A percentile compares a stretch with the other conserved stretches of the same genome.
Conservation (phyloP, 139 green algal genomes). For the Closterium sp. region DNA sequence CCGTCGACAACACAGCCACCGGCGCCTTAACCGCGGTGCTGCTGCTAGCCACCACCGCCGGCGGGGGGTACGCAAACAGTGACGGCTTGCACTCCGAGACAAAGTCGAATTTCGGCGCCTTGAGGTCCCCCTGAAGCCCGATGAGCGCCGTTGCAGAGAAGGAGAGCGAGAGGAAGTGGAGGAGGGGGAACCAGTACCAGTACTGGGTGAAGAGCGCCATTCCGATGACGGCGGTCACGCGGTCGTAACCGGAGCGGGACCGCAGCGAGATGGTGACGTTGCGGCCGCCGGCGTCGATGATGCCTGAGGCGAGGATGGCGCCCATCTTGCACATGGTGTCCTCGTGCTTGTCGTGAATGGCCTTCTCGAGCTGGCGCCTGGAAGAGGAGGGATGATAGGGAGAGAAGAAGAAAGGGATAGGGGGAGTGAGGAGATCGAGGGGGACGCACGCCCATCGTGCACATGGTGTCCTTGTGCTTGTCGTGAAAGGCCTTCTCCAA, state of each 20-base stretch:
- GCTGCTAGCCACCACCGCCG: slow-evolving; percentile 62
- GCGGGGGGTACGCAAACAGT: slow-evolving; percentile 85
- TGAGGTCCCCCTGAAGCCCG: slow-evolving; percentile 77
- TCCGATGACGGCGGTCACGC: slow-evolving; percentile 81
- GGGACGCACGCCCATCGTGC: slow-evolving; percentile 92
- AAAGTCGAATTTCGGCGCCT: slow-evolving; percentile 71
- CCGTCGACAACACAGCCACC: slow-evolving; percentile 94
- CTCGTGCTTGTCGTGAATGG: slow-evolving; percentile 86
- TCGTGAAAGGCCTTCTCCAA: slow-evolving; percentile 79
- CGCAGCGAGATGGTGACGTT: slow-evolving; percentile 86
- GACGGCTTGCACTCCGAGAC: slow-evolving; percentile 66
- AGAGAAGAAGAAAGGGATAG: slow-evolving; percentile 8
- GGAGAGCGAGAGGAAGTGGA: slow-evolving; percentile 84
- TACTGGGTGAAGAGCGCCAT: slow-evolving; percentile 94
- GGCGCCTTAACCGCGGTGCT: slow-evolving; percentile 75
- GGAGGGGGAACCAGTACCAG: slow-evolving; percentile 98
- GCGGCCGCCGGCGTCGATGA: slow-evolving; percentile 90
- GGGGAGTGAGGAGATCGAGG: background rate
- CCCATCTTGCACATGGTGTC: slow-evolving; percentile 93
- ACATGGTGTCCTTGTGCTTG: slow-evolving; percentile 91
- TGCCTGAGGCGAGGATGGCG: slow-evolving; percentile 89
- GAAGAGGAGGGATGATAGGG: too few species aligned
- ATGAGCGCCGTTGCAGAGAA: slow-evolving; percentile 87
- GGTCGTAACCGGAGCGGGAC: slow-evolving; percentile 70
- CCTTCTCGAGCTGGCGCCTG: slow-evolving; percentile 72